Base-by-base conservation (phyloP, 306 rosid genomes). In the Castanopsis chinensis region DNA sequence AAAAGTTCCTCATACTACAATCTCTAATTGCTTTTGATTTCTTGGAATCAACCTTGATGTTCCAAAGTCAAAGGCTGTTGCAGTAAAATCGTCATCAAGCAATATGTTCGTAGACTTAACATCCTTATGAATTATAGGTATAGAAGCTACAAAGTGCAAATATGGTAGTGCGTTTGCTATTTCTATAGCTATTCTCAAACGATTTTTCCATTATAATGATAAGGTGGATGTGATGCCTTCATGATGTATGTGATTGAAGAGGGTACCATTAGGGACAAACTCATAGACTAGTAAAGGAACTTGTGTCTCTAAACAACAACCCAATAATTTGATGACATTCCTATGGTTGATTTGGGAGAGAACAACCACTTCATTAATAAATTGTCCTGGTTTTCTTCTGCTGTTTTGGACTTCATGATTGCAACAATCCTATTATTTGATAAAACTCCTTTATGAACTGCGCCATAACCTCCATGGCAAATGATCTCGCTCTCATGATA, bases 1-100 rank as follows among this genome's bases (percentile, higher is more conserved):
- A 0, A 84, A 43, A 21, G 88, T 85, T 35, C 88, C 84, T 21
- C 79, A 83, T 21, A 85, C 86, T 78, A 79, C 14, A 14, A 86
- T 78, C 1, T 76, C 78, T 15, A 85, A 41, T 35, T 79, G 71
- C 23, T 61, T 70, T 63, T 79, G 72, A 15, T 85, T 84, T 1
- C 23, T 58, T 0, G 85, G 69, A 65, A 25, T 25, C 27, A 25
- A 25, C 27, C 27, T 25, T 25, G 27, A 25, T 25, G 27, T 25
- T 25, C 27, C 27, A 25, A 25, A 25, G 27, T 25, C 1, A 25
- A 1, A 25, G 27, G 1, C 27, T 25, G 1, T 25, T 25, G 27
- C 27, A 25, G 27, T 25, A 25, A 25, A 25, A 1, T 25, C 27
- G 1, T 25, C 27, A 25, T 25, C 27, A 25, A 25, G 27, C 27